Evolutionary conservation across 2,329 filamentous ascomycete species (phyloP), one percentile per base, ranked within the genome.

Genomic region (Aspergillus aculeatus): DNA sequence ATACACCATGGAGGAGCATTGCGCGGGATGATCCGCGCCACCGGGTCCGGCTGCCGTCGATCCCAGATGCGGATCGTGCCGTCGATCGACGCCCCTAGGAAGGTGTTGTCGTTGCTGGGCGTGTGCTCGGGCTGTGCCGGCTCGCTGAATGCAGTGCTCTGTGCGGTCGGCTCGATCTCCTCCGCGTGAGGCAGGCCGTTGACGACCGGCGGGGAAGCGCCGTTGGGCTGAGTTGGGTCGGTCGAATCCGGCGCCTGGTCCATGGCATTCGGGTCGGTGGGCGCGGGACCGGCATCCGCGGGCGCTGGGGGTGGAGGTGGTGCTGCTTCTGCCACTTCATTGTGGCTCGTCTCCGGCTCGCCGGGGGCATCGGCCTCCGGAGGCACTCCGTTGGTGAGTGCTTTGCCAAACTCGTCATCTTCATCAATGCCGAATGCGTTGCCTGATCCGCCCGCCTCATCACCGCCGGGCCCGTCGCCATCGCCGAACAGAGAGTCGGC

Each of bases 1-100:
- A 96, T 97, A 75, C 94, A 98, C 94, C 94, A 99, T 0, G 94
- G 95, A 1, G 95, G 94, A 0, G 92, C 90, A 11, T 86, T 85
- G 11, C 87, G 82, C 19, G 90, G 91, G 1, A 83, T 82, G 58
- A 98, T 94, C 29, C 88, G 86, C 2, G 95, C 92, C 1, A 96
- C 83, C 0, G 94, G 89, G 38, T 89, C 84, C 1, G 85, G 84
- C 63, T 90, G 85, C 21, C 95, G 87, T 56, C 79, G 71, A 64
- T 82, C 80, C 80, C 80, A 82, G 44, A 82, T 67, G 14, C 78
- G 75, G 56, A 82, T 80, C 1, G 77, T 75, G 14, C 80, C 80
- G 60, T 82, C 80, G 16, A 81, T 77, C 0, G 78, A 82, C 32
- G 95, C 90, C 26, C 93, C 91, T 54, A 99, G 82, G 73, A 99